Base-by-base conservation (phyloP, 2,329 filamentous ascomycete genomes). In the Trichophyton verrucosum region DNA sequence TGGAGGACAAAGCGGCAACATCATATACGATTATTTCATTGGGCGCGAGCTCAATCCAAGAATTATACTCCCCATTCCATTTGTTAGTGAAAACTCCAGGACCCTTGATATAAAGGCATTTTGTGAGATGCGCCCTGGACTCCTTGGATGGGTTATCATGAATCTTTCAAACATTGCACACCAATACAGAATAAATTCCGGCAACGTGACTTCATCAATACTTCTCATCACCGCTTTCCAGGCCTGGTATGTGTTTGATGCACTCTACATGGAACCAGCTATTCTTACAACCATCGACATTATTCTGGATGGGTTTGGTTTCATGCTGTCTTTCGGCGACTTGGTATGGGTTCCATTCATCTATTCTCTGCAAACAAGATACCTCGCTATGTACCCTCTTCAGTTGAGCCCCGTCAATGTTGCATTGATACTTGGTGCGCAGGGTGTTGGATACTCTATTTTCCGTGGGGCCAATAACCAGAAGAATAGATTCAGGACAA, bases 241-340 rank as follows among this genome's bases (percentile, higher is more conserved):
- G 74, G 80, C 82, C 0, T 74, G 95, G 61, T 96, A 96, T 74
- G 84, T 91, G 7, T 77, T 96, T 42, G 92, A 97, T 71, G 85
- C 85, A 6, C 83, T 90, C 65, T 91, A 86, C 78, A 94, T 92
- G 82, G 92, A 97, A 73, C 81, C 88, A 0, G 87, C 90, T 1
- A 88, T 96, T 64, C 77, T 96, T 65, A 96, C 91, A 1, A 96
- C 91, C 27, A 96, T 96, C 76, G 92, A 97, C 71, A 87, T 96
- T 65, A 95, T 87, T 58, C 89, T 86, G 53, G 92, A 97, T 68
- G 92, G 92, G 4, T 96, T 96, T 67, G 92, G 92, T 58, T 90
- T 90, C 77, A 96, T 96, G 92, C 81, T 97, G 40, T 80, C 89
- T 1, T 96, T 96, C 71, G 92, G 91, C 61, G 92, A 96, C 69